Conservation (phyloP, 2,329 filamentous ascomycete species). For the Elsinoe perseae region DNA sequence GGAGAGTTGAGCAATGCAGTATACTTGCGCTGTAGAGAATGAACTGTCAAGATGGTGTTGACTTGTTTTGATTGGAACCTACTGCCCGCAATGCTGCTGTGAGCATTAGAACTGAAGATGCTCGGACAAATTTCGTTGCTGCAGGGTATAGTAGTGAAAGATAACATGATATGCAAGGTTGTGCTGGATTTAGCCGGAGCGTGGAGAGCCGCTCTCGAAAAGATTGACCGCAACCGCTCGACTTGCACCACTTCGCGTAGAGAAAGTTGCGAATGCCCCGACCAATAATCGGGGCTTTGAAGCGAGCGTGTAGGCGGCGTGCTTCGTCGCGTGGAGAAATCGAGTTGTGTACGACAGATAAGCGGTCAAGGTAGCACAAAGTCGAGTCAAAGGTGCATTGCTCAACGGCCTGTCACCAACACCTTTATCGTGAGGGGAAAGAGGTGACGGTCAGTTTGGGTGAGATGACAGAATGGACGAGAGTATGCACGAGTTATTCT, state of each 20-base stretch:
- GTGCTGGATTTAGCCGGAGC: constrained; percentile 1
- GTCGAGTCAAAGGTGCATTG: neutral
- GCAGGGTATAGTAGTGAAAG: no score
- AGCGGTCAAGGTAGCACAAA: neutral
- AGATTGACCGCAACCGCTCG: neutral
- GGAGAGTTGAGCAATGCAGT: neutral
- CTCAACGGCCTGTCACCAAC: neutral
- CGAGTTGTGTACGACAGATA: neutral
- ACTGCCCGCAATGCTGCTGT: no score
- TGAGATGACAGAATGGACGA: neutral
- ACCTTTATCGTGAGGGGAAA: neutral
- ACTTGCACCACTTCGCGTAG: neutral
- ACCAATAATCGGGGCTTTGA: neutral
- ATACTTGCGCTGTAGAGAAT: no score
- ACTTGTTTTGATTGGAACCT: no score
- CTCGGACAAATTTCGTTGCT: no score
- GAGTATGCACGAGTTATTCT: neutral
- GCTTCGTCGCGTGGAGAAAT: neutral
- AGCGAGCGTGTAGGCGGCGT: neutral
- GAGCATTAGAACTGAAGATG: no score
- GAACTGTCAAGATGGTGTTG: no score
- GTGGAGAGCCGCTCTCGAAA: neutral
- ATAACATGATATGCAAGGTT: no score
- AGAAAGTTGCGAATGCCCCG: neutral
- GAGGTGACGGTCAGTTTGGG: neutral